Conservation (phyloP, 768 basidiomycete species). For the Lyophyllum decastes region DNA sequence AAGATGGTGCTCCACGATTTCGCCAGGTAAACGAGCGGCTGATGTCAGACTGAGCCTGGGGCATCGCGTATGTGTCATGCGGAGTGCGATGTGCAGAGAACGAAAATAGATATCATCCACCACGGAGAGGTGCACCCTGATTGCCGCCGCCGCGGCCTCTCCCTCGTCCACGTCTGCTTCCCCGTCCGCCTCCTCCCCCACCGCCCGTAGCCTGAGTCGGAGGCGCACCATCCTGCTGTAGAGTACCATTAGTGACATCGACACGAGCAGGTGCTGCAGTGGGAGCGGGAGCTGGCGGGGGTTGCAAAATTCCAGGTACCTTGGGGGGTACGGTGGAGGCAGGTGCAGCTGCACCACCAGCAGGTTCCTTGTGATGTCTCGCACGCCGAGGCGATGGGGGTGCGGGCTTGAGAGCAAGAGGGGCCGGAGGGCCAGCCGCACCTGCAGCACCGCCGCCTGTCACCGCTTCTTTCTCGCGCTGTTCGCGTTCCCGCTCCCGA, state of each 20-base stretch:
- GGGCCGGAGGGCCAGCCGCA: not conserved
- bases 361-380: constrained; percentile 12
- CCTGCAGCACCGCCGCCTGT: constrained; percentile 6
- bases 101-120: not conserved
- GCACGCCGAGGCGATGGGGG: constrained; percentile 15
- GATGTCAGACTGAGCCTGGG: not conserved
- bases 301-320: constrained; percentile 32
- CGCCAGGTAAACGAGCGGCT: not conserved
- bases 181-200: constrained; percentile 1
- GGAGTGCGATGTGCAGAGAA: not conserved
- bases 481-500: constrained; percentile 2
- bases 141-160: constrained; percentile 14
- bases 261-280: not conserved
- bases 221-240: not conserved
- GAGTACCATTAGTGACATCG: not conserved
- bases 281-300: constrained; percentile 9
- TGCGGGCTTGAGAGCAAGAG: constrained; percentile 7
- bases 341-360: not conserved
- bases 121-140: constrained; percentile 1
- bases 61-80: not conserved
- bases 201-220: not conserved
- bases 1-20: not conserved
- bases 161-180: constrained; percentile 17
- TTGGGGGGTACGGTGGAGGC: constrained; percentile 12
- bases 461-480: constrained; percentile 22